These are phyloP conservation scores for Zangia roseola DNA, from an alignment of 768 basidiomycete species.

Conservation along the genomic window DNA sequence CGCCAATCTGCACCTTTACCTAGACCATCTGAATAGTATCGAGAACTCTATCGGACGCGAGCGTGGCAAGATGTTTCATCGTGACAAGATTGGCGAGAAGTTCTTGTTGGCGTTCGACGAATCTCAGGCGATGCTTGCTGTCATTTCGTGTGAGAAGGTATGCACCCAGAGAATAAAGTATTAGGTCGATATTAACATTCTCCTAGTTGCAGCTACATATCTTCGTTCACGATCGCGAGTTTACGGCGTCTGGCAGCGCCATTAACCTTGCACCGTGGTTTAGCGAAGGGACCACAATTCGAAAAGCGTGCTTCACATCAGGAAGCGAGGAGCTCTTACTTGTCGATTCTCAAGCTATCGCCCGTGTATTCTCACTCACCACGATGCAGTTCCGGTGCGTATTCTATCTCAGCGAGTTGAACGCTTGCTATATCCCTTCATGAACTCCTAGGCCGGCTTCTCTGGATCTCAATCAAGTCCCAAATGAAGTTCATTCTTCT, in stretches of 20 bases:
- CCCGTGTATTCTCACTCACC: constrained; percentile 51
- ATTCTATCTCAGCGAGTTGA: not conserved
- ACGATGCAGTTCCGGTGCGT: constrained; percentile 55
- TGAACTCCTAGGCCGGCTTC: constrained; percentile 41
- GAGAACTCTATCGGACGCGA: constrained; percentile 34
- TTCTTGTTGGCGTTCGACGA: constrained; percentile 53
- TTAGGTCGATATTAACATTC: not conserved
- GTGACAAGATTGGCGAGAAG: constrained; percentile 47
- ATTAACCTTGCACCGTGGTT: constrained; percentile 50
- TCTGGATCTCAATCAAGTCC: constrained; percentile 37
- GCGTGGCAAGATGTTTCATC: constrained; percentile 36
- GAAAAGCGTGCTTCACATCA: constrained; percentile 42
- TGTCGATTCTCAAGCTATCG: constrained; percentile 44
- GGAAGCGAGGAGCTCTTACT: constrained; percentile 55
- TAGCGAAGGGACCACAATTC: constrained; percentile 31
- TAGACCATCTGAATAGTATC: constrained; percentile 36
- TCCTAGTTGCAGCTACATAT: constrained; percentile 41
- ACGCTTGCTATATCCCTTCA: not conserved
- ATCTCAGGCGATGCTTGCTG: constrained; percentile 44
- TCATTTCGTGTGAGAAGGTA: constrained; percentile 47
- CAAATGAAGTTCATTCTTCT: constrained; percentile 40
- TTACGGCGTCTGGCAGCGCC: constrained; percentile 42
- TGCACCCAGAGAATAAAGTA: not conserved
- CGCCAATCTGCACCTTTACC: constrained; percentile 35
- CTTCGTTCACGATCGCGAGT: constrained; percentile 46